These are phyloP conservation scores for Hibiscus trionum DNA, from an alignment of 345 rosid species.

Conservation along the genomic window DNA sequence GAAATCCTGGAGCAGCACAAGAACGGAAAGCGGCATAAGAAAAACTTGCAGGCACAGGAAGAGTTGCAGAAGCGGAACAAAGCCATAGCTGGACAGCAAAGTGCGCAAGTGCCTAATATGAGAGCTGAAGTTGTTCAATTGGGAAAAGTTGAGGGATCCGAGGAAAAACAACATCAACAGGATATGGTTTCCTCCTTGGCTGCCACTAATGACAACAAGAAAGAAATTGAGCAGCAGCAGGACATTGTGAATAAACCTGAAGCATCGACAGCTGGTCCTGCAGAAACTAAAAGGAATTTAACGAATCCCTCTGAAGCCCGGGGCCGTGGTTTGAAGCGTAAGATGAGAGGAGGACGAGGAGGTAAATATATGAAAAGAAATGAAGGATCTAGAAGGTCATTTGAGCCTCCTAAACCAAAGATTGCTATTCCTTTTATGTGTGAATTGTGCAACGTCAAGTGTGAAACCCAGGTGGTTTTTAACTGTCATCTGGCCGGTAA, in stretches of 20 bases:
- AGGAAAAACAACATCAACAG: conserved; percentile 12
- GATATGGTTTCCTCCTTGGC: conserved; percentile 5
- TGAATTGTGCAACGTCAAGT: conserved; percentile 34
- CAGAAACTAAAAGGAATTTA: conserved; percentile 18
- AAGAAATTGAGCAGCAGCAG: conserved; percentile 20
- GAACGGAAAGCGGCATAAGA: conserved; percentile 38
- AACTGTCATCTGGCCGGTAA: conserved; percentile 34
- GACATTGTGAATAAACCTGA: conserved; percentile 2
- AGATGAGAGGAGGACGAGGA: conserved; percentile 24
- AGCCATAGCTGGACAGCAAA: conserved; percentile 15
- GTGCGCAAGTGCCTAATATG: conserved; percentile 13
- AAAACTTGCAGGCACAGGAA: conserved; percentile 18
- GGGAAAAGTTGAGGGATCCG: conserved; percentile 12
- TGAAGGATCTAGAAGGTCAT: conserved; percentile 20
- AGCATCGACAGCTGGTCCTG: conserved; percentile 12
- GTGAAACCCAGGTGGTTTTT: conserved; percentile 30
- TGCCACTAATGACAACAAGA: conserved; percentile 6
- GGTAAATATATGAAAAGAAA: conserved; percentile 19
- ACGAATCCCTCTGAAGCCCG: conserved; percentile 17
- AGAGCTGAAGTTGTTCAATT: conserved; percentile 12
- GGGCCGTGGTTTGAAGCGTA: conserved; percentile 22
- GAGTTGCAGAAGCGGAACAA: conserved; percentile 20
- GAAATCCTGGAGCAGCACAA: conserved; percentile 34
- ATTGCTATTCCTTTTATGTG: conserved; percentile 25
- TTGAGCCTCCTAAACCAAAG: conserved; percentile 24